Conservation (phyloP, 768 basidiomycete genomes). For the Suillus luteus region DNA sequence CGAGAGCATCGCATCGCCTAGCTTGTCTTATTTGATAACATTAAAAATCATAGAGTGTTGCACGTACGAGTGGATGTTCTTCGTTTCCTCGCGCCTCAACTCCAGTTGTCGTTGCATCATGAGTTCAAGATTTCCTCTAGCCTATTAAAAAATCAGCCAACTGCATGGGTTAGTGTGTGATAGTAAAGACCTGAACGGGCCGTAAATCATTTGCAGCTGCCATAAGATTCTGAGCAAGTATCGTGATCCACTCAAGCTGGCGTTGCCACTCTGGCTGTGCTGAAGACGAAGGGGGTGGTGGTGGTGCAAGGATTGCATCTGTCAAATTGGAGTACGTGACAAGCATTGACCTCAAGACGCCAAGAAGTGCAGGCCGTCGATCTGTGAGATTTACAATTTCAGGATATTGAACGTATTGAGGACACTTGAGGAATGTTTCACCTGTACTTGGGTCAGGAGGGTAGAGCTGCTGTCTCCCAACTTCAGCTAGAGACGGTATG, state of each 20-base stretch:
- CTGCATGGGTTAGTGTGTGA: background rate
- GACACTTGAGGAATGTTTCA: conserved; percentile 30
- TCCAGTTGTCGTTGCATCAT: conserved; percentile 84
- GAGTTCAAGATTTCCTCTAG: conserved; percentile 75
- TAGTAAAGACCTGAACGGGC: conserved; percentile 70
- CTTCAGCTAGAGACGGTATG: conserved; percentile 78
- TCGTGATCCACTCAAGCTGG: conserved; percentile 78
- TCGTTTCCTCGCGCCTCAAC: conserved; percentile 71
- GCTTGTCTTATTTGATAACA: background rate
- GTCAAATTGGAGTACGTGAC: conserved; percentile 79
- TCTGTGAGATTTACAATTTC: conserved; percentile 46
- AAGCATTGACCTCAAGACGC: conserved; percentile 74
- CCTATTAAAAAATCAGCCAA: conserved; percentile 42
- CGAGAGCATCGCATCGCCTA: conserved; percentile 74
- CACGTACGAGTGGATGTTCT: conserved; percentile 64
- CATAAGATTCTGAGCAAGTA: conserved; percentile 85
- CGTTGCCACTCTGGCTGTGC: conserved; percentile 69
- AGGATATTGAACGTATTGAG: conserved; percentile 4
- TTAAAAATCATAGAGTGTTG: background rate
- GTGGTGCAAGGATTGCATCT: conserved; percentile 66
- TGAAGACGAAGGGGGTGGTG: conserved; percentile 47
- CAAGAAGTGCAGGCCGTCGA: conserved; percentile 71
- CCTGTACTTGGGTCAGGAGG: conserved; percentile 71
- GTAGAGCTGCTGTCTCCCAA: conserved; percentile 81
- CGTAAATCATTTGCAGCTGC: conserved; percentile 87